A percentile compares a stretch with the other conserved stretches of the same genome.
These are phyloP conservation scores for Aspergillus leporis DNA, from an alignment of 495 filamentous ascomycete species.

Conservation along the genomic window DNA sequence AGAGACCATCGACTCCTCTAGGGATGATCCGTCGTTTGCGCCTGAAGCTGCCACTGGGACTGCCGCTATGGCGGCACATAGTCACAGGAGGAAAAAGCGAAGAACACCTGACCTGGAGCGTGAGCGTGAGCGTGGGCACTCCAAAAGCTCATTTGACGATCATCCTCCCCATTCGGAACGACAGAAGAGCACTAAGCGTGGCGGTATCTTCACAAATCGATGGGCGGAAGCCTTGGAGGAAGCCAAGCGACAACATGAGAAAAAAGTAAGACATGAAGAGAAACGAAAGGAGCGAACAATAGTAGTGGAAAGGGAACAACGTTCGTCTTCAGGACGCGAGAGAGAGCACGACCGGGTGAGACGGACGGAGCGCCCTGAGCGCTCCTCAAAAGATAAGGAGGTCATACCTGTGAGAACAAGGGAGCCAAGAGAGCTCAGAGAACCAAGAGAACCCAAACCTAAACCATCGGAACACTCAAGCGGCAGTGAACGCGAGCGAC, in stretches of 20 bases:
- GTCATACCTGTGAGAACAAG: slow-evolving; percentile 22
- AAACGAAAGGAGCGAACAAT: slow-evolving; percentile 18
- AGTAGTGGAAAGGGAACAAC: neutral
- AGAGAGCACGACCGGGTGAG: slow-evolving; percentile 9
- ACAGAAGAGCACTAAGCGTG: slow-evolving; percentile 37
- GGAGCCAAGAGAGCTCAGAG: too few relatives aligned
- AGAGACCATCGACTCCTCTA: slow-evolving; percentile 2
- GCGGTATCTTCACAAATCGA: slow-evolving; percentile 34
- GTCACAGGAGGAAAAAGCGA: slow-evolving; percentile 31
- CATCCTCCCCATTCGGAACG: slow-evolving; percentile 27
- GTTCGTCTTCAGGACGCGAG: slow-evolving; percentile 14
- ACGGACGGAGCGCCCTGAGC: slow-evolving; percentile 15
- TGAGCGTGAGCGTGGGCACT: slow-evolving; percentile 38
- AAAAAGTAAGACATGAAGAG: slow-evolving; percentile 28
- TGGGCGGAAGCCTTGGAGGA: slow-evolving; percentile 44
- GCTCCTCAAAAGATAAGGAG: slow-evolving; percentile 22
- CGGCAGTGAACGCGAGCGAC: slow-evolving; percentile 21
- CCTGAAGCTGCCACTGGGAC: slow-evolving; percentile 13
- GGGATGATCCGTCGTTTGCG: neutral
- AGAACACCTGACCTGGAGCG: slow-evolving; percentile 27
- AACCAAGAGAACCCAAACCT: slow-evolving; percentile 8
- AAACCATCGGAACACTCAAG: slow-evolving; percentile 31
- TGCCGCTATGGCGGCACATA: slow-evolving; percentile 5
- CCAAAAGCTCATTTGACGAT: slow-evolving; percentile 42
- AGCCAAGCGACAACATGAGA: slow-evolving; percentile 39